Evolutionary conservation across 257 asterid genomes (phyloP).

Genomic region (Oldenlandia corymbosa): DNA sequence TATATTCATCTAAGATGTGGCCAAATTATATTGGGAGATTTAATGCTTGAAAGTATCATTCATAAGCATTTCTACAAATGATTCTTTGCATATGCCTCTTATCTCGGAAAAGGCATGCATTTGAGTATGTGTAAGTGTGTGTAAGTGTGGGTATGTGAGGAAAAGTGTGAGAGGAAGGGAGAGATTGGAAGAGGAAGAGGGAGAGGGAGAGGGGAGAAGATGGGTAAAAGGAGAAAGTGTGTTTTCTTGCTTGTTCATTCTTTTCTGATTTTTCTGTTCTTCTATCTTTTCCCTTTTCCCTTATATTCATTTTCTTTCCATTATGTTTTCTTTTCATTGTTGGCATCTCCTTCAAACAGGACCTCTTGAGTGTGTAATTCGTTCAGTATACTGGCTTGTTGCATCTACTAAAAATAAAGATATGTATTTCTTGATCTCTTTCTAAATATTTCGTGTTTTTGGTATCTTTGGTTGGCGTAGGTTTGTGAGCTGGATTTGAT

Average conservation of each 20-base stretch:
- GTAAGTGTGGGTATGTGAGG: background rate
- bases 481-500: slow-evolving; percentile 94
- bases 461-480: slow-evolving; percentile 31
- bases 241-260: background rate
- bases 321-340: background rate
- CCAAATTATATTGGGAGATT: background rate
- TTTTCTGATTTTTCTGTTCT: background rate
- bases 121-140: too few relatives aligned
- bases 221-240: too few relatives aligned
- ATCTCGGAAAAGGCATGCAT: background rate
- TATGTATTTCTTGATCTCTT: background rate
- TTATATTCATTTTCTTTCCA: background rate
- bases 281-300: background rate
- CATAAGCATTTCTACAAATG: background rate
- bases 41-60: background rate
- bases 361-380: background rate
- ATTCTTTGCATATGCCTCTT: too few relatives aligned
- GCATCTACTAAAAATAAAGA: background rate
- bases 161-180: background rate
- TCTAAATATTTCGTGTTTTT: background rate
- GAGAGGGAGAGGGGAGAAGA: too few relatives aligned
- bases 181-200: too few relatives aligned
- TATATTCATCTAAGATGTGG: background rate
- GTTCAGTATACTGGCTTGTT: background rate
- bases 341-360: background rate